These are phyloP conservation scores for Ajuga chamaepitys DNA, from an alignment of 257 asterid species.

Conservation along the genomic window DNA sequence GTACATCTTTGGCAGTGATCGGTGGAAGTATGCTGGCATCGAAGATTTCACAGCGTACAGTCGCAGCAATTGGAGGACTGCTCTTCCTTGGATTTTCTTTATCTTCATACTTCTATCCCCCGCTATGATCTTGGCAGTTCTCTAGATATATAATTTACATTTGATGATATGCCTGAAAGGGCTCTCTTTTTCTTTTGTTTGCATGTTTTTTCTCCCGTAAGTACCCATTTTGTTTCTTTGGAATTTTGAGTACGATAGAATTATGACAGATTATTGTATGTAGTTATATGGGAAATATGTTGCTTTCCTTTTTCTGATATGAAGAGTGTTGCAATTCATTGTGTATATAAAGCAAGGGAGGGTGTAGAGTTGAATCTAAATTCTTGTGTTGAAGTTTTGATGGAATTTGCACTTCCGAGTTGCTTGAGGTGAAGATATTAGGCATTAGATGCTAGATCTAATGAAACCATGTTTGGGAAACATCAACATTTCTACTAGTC, in stretches of 20 bases:
- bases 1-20: slow-evolving; percentile 85
- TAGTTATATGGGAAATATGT: neutral
- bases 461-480: no score
- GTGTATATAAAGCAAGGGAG: no score
- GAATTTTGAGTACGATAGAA: neutral
- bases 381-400: no score
- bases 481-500: no score
- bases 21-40: slow-evolving; percentile 99
- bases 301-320: neutral
- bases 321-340: neutral
- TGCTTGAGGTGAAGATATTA: no score
- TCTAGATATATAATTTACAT: slow-evolving; percentile 20
- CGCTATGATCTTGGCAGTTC: slow-evolving; percentile 36
- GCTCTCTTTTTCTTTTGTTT: no score
- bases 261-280: neutral
- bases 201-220: no score
- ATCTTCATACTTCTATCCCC: slow-evolving; percentile 86
- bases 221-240: neutral
- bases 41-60: slow-evolving; percentile 90
- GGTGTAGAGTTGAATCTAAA: no score
- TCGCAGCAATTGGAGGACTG: slow-evolving; percentile 83
- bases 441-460: no score
- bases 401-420: no score
- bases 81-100: slow-evolving; percentile 86
- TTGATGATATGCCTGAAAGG: no score